Percentiles rank a stretch among this genome's conserved stretches.
Evolutionary conservation across 257 asterid genomes (phyloP).

Genomic region (Gentiana straminea): DNA sequence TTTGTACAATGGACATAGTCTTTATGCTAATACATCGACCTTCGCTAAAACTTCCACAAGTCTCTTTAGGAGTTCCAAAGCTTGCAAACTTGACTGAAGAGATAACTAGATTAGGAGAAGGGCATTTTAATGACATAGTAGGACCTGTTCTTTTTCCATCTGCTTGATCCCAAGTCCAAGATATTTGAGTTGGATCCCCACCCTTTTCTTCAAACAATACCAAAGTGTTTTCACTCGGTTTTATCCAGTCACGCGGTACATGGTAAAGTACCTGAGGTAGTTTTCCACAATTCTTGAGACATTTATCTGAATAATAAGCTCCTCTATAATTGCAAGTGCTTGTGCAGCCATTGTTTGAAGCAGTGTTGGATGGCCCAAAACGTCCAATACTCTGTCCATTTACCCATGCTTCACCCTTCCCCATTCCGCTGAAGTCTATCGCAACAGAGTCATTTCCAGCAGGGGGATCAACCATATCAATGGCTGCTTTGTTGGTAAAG

Average conservation of each 20-base stretch:
- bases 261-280: slow-evolving; percentile 75
- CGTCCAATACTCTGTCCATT: slow-evolving; percentile 93
- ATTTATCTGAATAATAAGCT: slow-evolving; percentile 40
- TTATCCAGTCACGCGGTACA: slow-evolving; percentile 82
- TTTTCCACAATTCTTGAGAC: slow-evolving; percentile 68
- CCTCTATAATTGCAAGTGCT: slow-evolving; percentile 66
- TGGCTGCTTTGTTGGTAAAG: slow-evolving; percentile 69
- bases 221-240: slow-evolving; percentile 47
- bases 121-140: slow-evolving; percentile 52
- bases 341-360: slow-evolving; percentile 43
- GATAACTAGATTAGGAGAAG: slow-evolving; percentile 54
- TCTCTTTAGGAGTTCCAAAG: slow-evolving; percentile 78
- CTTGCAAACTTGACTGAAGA: slow-evolving; percentile 70
- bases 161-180: slow-evolving; percentile 41
- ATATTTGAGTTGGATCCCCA: slow-evolving; percentile 69
- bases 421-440: slow-evolving; percentile 64
- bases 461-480: slow-evolving; percentile 78
- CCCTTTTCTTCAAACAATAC: slow-evolving; percentile 82
- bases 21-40: slow-evolving; percentile 60
- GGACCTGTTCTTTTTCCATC: slow-evolving; percentile 36
- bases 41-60: slow-evolving; percentile 78
- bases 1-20: slow-evolving; percentile 42
- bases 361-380: slow-evolving; percentile 60
- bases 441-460: slow-evolving; percentile 59
- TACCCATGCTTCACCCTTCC: slow-evolving; percentile 92